Evolutionary conservation across 2,329 filamentous ascomycete genomes (phyloP), one percentile per base, ranked within the genome.

Genomic region (Bisporella sp.): DNA sequence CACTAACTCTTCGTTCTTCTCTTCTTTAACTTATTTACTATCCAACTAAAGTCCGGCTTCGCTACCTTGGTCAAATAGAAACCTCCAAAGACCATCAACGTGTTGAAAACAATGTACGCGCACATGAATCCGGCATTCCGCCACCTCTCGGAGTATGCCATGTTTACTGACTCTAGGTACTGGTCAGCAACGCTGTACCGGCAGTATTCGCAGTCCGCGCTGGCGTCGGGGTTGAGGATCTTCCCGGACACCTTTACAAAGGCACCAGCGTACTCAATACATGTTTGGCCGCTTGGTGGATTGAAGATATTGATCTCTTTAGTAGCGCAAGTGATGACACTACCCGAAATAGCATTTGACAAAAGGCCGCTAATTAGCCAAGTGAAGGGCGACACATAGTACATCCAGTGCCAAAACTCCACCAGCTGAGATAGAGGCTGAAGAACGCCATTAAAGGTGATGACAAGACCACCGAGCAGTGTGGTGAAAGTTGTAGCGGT

Each of bases 351-450:
- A 6, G 81, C 87, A 0, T 79, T 80, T 0, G 82, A 76, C 0
- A 91, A 68, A 69, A 95, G 81, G 87, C 59, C 89, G 1, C 81
- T 81, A 21, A 87, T 70, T 66, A 77, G 79, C 64, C 62, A 64
- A 41, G 60, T 65, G 13, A 65, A 31, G 41, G 63, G 63, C 5
- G 84, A 89, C 46, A 90, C 72, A 39, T 86, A 81, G 69, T 92
- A 92, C 84, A 90, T 89, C 72, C 89, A 90, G 59, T 86, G 84
- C 86, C 87, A 92, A 74, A 91, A 91, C 2, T 80, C 73, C 0
- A 87, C 86, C 21, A 93, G 75, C 1, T 70, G 67, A 3, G 71
- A 66, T 0, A 84, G 84, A 5, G 73, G 72, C 37, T 84, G 82
- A 58, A 95, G 78, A 42, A 93, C 85, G 75, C 85, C 76, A 62